phyloP scores from a whole-genome alignment of 805 yeast genomes.

The Teunomyces gatunensis region DNA sequence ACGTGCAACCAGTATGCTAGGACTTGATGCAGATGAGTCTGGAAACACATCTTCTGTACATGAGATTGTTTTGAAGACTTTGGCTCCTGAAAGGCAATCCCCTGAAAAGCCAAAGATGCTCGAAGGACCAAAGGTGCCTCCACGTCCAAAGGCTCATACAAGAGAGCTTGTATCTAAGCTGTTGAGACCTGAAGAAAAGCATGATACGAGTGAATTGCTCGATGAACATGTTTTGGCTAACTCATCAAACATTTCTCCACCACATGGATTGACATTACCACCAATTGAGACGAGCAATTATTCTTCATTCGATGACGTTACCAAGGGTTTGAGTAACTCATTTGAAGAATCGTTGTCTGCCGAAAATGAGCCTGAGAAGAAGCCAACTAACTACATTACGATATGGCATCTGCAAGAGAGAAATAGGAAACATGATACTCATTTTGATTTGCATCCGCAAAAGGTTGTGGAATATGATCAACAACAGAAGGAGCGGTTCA shows the following conservation, averaged over 20 bases:
- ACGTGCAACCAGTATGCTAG: constrained; percentile 5
- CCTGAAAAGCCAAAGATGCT: not conserved
- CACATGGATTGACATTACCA: constrained; percentile 29
- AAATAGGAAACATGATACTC: constrained; percentile 7
- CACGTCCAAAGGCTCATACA: not conserved
- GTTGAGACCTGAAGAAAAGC: not conserved
- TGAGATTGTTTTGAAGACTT: constrained; percentile 12
- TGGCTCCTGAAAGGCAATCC: constrained; percentile 15
- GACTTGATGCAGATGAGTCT: constrained; percentile 3
- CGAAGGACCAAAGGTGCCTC: not conserved
- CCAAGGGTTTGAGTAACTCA: constrained; percentile 23
- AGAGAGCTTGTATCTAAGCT: not conserved
- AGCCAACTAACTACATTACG: constrained; percentile 29
- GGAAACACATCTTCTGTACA: constrained; percentile 12
- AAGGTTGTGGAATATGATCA: not conserved
- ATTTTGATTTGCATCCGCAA: not conserved
- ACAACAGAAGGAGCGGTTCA: not conserved
- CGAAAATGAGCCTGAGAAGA: constrained; percentile 34
- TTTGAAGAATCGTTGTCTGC: constrained; percentile 43
- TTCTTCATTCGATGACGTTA: constrained; percentile 41
- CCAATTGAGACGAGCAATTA: constrained; percentile 41
- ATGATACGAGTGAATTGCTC: not conserved
- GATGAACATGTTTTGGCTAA: constrained; percentile 33
- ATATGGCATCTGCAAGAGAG: constrained; percentile 44
- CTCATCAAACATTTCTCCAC: constrained; percentile 40